phyloP scores from a whole-genome alignment of 352 stramenopile species.

The Peronosclerospora sorghi region DNA sequence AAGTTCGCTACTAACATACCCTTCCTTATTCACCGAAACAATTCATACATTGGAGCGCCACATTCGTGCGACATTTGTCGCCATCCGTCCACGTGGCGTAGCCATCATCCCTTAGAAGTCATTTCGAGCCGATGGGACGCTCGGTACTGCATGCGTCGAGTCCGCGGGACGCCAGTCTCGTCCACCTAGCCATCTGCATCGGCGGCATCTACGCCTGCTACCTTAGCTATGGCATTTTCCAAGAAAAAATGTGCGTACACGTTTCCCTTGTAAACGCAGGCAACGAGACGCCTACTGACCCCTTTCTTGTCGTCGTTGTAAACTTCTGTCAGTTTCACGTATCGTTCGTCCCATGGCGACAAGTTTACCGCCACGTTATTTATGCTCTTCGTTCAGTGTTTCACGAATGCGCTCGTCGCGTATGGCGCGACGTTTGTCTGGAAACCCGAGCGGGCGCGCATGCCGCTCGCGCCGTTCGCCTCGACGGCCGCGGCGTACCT shows the following conservation, averaged over 20 bases:
- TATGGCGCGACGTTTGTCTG: conserved; percentile 79
- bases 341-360: conserved; percentile 62
- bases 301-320: not conserved
- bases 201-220: conserved; percentile 89
- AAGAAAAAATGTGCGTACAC: conserved; percentile 85
- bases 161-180: conserved; percentile 46
- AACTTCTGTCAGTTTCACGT: conserved; percentile 58
- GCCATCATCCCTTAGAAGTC: conserved; percentile 6
- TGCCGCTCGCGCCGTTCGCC: conserved; percentile 78
- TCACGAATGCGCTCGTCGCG: conserved; percentile 83
- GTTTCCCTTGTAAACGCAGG: not conserved
- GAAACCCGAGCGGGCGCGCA: conserved; percentile 51
- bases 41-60: too few species aligned
- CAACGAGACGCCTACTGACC: not conserved
- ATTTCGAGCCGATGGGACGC: conserved; percentile 21
- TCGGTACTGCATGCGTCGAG: conserved; percentile 35
- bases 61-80: conserved; percentile 1
- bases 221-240: conserved; percentile 87
- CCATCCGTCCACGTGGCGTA: conserved; percentile 13
- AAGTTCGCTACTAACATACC: too few species aligned
- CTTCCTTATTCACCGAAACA: too few species aligned
- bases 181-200: conserved; percentile 81
- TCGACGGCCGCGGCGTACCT: conserved; percentile 85
- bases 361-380: conserved; percentile 89
- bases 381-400: conserved; percentile 88